These are phyloP conservation scores for Dothideomycetidae sp. DNA, from an alignment of 2,329 filamentous ascomycete genomes.

Conservation along the genomic window DNA sequence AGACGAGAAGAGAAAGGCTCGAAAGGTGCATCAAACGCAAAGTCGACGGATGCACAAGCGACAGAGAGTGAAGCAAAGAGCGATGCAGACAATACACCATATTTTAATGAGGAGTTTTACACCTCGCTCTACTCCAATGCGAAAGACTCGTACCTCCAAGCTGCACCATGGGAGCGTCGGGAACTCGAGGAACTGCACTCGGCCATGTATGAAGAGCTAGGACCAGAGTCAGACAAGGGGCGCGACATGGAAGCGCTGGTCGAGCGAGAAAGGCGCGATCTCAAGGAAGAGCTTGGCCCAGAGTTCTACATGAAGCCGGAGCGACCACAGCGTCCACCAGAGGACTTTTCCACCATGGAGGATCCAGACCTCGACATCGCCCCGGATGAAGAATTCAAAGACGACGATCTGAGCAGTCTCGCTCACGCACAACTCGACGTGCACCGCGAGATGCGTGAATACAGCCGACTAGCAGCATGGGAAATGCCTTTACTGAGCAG, in stretches of 20 bases:
- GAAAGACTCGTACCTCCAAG: slow-evolving; percentile 11
- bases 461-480: slow-evolving; percentile 78
- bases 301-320: slow-evolving; percentile 7
- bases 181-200: slow-evolving; percentile 10
- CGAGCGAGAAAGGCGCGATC: slow-evolving; percentile 5
- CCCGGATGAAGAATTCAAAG: slow-evolving; percentile 44
- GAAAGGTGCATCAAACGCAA: background rate
- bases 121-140: slow-evolving; percentile 12
- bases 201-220: slow-evolving; percentile 8
- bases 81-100: slow-evolving; percentile 7
- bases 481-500: slow-evolving; percentile 84
- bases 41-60: background rate
- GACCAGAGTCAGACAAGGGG: slow-evolving; percentile 7
- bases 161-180: slow-evolving; percentile 12
- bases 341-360: slow-evolving; percentile 15
- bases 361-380: slow-evolving; percentile 17
- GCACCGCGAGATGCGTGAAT: slow-evolving; percentile 76
- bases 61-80: slow-evolving; percentile 2
- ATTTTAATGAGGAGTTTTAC: slow-evolving; percentile 12
- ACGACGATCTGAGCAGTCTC: slow-evolving; percentile 70
- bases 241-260: slow-evolving; percentile 5
- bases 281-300: slow-evolving; percentile 9
- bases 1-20: background rate
- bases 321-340: slow-evolving; percentile 3
- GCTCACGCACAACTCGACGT: slow-evolving; percentile 80